Base-by-base conservation (phyloP, 176 grass and related monocot genomes). In the Avena insularis region DNA sequence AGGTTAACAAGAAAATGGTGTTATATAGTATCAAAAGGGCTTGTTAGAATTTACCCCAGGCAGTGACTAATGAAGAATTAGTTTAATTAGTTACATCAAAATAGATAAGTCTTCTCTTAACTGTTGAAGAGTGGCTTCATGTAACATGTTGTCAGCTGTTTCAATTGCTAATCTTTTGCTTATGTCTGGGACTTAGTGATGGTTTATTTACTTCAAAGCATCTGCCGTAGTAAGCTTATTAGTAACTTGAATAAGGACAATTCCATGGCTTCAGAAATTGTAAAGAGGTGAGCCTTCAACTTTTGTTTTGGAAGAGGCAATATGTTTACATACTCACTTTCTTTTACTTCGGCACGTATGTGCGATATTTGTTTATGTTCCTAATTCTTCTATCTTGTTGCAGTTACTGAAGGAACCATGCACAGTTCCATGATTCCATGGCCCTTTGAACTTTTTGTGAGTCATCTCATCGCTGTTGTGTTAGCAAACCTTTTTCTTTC, bases 361-460 rank as follows among this genome's bases (percentile, higher is more conserved):
- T 59, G 38, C 0, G 15, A 58, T 35, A 23, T 79, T 64, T 35
- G 38, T 14, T 20, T 58, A 40, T 59, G 20, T 40, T 82, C 16
- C 69, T 67, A 40, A 54, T 81, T 40, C n/a, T 89, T 75, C 45
- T 68, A 20, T 19, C 73, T 20, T 75, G 1, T 23, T 84, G n/a
- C 25, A 31, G 38, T 53, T 69, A 84, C 5, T 38, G 3, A 64
- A 84, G 48, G 80, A 59, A 78, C 14, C 9, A 62, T 12, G 51
- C 68, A 35, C 15, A 36, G 23, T 35, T 87, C 66, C 73, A 65
- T 27, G 15, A 71, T 40, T 66, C 80, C 65, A 49, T 69, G 16
- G 79, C 3, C 47, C 43, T 17, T 79, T 80, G 36, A 64, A 58
- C 14, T 82, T 4, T 21, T 61, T 6, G 62, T 84, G 47, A 54